These are phyloP conservation scores for Leccinellum rugosiceps DNA, from an alignment of 768 basidiomycete species.

Conservation along the genomic window DNA sequence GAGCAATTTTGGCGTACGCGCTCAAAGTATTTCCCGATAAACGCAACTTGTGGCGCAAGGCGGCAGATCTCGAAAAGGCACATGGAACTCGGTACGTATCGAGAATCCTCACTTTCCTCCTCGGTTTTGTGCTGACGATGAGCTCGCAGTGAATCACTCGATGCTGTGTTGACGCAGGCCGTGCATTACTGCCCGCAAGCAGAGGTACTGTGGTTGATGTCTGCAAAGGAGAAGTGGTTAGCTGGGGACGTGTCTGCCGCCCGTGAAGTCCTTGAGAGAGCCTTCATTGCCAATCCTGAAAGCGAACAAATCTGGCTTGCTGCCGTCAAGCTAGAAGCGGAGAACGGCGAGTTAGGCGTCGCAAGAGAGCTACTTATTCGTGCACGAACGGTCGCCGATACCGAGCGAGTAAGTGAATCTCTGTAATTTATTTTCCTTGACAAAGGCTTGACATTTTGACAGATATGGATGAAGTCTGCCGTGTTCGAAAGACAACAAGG, in stretches of 20 bases:
- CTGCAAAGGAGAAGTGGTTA: conserved; percentile 96
- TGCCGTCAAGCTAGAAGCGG: conserved; percentile 94
- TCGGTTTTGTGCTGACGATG: neutral
- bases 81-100: conserved; percentile 73
- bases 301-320: conserved; percentile 98
- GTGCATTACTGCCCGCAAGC: conserved; percentile 92
- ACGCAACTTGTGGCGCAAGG: conserved; percentile 82
- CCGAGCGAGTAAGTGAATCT: conserved; percentile 65
- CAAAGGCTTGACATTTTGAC: neutral
- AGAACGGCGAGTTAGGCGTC: conserved; percentile 86
- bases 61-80: conserved; percentile 89
- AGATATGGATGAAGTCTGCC: conserved; percentile 99
- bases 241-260: conserved; percentile 87
- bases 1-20: conserved; percentile 89
- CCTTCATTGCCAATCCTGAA: conserved; percentile 94
- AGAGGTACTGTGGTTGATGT: conserved; percentile 97
- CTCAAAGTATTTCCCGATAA: conserved; percentile 88
- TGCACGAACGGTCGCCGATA: conserved; percentile 88
- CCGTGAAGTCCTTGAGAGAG: conserved; percentile 80
- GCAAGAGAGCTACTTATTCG: conserved; percentile 85
- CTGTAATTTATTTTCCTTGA: neutral
- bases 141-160: conserved; percentile 62
- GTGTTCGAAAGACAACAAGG: conserved; percentile 93
- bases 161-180: conserved; percentile 77
- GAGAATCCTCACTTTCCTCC: neutral